These are phyloP conservation scores for Aeschynomene evenia DNA, from an alignment of 306 rosid genomes.

Conservation along the genomic window DNA sequence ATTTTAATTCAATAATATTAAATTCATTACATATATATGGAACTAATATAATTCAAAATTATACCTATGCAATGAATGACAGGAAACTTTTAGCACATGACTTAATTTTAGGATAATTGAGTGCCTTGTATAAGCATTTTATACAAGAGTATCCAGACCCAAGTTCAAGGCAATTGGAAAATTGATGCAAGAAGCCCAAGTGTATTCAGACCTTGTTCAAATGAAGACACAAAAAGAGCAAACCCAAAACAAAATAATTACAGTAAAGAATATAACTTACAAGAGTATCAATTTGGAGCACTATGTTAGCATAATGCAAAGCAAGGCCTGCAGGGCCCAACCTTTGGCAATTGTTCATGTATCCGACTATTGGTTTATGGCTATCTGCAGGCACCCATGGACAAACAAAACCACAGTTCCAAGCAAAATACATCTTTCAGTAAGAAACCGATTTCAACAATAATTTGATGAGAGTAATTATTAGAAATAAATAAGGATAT, in stretches of 20 bases:
- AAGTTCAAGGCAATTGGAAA: neutral
- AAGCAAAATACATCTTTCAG: slow-evolving; percentile 12
- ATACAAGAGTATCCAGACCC: no score
- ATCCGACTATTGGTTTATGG: slow-evolving; percentile 40
- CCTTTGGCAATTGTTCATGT: slow-evolving; percentile 40
- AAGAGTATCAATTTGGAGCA: slow-evolving; percentile 81
- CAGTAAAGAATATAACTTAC: slow-evolving; percentile 47
- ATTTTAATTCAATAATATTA: no score
- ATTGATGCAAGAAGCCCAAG: neutral
- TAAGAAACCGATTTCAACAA: slow-evolving; percentile 15
- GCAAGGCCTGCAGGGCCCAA: slow-evolving; percentile 83
- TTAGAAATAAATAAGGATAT: no score
- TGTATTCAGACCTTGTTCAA: neutral
- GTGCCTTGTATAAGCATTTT: no score
- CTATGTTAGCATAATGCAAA: slow-evolving; percentile 84
- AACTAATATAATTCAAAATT: no score
- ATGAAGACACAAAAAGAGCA: slow-evolving; percentile 12
- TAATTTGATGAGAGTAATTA: neutral
- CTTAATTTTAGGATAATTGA: no score
- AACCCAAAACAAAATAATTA: slow-evolving; percentile 21
- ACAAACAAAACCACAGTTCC: slow-evolving; percentile 19
- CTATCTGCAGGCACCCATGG: slow-evolving; percentile 45
- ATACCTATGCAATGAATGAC: no score
- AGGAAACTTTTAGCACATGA: no score
- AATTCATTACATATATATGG: no score